phyloP scores from a whole-genome alignment of 768 basidiomycete genomes.

The Lactarius deliciosus region DNA sequence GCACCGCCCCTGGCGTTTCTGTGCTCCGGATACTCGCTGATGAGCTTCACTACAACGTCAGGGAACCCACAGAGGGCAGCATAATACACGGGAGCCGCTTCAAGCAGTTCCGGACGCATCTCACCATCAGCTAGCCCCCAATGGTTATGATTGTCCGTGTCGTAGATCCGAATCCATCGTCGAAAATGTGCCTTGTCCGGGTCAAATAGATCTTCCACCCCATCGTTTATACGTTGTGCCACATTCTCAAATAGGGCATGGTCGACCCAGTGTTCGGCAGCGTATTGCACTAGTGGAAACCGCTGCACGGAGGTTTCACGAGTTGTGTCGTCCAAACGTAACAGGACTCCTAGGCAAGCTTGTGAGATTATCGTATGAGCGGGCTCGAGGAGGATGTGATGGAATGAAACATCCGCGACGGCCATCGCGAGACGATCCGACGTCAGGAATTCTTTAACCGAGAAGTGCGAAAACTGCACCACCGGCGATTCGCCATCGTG shows the following conservation, averaged over 20 bases:
- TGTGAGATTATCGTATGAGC: background rate
- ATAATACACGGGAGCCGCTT: background rate
- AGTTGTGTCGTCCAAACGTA: background rate
- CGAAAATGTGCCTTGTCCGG: background rate
- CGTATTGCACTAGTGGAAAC: background rate
- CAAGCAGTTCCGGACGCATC: background rate
- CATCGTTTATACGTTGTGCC: background rate
- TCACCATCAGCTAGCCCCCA: background rate
- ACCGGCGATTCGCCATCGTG: background rate
- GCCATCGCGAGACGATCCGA: background rate
- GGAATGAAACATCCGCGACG: background rate
- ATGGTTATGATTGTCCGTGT: background rate
- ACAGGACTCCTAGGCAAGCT: background rate
- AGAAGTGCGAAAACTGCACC: constrained; percentile 10
- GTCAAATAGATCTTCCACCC: background rate
- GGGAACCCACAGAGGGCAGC: background rate
- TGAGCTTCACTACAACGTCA: background rate
- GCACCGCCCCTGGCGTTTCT: background rate
- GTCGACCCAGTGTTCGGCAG: background rate
- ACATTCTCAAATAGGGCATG: background rate
- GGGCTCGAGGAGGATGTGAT: background rate
- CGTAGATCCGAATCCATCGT: background rate
- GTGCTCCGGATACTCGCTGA: background rate
- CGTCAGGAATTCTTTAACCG: background rate
- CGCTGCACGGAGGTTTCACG: background rate